These are phyloP conservation scores for Chlorella variabilis DNA, from an alignment of 163 green algal genomes.

Conservation along the genomic window DNA sequence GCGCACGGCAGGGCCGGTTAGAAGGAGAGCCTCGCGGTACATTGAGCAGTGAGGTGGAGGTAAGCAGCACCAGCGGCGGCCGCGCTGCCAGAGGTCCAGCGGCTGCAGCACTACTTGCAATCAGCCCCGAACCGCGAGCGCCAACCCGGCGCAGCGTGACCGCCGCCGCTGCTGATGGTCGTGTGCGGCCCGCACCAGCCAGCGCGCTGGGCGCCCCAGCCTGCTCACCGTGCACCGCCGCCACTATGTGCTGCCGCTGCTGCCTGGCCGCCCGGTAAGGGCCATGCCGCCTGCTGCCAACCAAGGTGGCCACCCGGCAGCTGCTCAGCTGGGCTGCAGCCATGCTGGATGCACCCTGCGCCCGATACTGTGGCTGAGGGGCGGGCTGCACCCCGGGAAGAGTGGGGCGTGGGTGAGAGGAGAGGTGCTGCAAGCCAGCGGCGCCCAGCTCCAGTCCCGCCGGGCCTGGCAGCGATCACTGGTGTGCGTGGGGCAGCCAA, in stretches of 20 bases:
- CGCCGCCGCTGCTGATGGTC: too few species aligned
- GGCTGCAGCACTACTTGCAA: neutral
- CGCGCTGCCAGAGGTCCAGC: too few species aligned
- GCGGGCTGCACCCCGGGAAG: neutral
- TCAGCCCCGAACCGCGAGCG: neutral
- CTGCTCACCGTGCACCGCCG: constrained; percentile 25
- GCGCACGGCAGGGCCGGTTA: neutral
- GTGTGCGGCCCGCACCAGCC: too few species aligned
- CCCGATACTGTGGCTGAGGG: neutral
- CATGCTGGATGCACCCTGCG: neutral
- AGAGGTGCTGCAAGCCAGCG: neutral
- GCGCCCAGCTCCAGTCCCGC: neutral
- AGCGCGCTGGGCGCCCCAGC: neutral
- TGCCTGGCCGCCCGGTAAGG: neutral
- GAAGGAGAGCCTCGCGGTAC: neutral
- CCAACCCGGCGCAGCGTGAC: too few species aligned
- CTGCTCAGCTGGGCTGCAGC: neutral
- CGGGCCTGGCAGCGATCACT: too few species aligned
- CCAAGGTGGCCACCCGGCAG: neutral
- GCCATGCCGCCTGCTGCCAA: neutral
- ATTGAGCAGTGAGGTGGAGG: too few species aligned
- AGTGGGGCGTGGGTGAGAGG: neutral
- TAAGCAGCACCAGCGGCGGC: too few species aligned
- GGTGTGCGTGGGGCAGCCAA: too few species aligned
- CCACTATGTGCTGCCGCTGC: constrained; percentile 38